Base-by-base conservation (phyloP, 768 basidiomycete genomes). In the Daedalea quercina region DNA sequence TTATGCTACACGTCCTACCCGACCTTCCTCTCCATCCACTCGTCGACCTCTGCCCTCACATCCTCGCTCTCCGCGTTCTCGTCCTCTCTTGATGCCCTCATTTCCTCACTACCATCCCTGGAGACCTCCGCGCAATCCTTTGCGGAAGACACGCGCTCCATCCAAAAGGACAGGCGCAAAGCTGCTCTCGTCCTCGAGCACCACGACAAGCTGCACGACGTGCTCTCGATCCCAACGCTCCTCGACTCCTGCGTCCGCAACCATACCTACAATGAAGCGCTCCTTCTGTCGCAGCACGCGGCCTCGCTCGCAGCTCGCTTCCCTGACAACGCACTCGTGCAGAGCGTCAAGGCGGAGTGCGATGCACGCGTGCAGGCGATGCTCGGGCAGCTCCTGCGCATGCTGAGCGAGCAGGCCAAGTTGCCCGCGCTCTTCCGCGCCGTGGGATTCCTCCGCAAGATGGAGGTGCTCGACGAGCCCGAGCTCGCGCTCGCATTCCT, bases 211-310 rank as follows among this genome's bases (percentile, higher is more conserved):
- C 79, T 98, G 54, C 79, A 88, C 57, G 94, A 97, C 67, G 70
- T 98, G 33, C 81, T 98, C 52, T 94, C 96, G 60, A 80, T 94
- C 45, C 93, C 95, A 9, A 74, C 88, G 47, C 78, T 99, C 26
- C 87, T 96, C 63, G 91, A 95, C 65, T 90, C 92, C 1, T 97
- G 93, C 64, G 88, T 96, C 13, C 80, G 93, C 35, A 93, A 92
- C 62, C 92, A 92, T 7, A 87, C 90, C 68, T 97, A 94, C 71
- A 77, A 84, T 50, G 96, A 98, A 65, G 94, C 94, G 0, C 78
- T 98, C 52, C 87, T 92, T 24, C 78, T 98, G 35, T 79, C 87
- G 4, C 73, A 79, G 23, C 93, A 95, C 66, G 84, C 86, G 0
- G 53, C 74, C 70, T 33, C 62, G 63, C 50, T 74, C 70, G 42